Conservation (phyloP, 1,139 yeast species). For the Yamadazyma siamensis region DNA sequence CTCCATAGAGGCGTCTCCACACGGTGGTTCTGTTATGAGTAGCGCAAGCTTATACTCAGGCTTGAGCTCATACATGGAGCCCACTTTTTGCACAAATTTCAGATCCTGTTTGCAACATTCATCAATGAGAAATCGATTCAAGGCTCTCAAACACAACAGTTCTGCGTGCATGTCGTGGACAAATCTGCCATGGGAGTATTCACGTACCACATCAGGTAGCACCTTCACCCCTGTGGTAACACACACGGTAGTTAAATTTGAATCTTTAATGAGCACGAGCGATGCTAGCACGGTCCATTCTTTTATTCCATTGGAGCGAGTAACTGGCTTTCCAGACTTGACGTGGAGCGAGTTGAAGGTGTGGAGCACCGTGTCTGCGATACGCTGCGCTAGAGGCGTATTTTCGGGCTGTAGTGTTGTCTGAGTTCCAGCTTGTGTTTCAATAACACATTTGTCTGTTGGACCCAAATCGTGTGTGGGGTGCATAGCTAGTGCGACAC, state of each 20-base stretch:
- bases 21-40: constrained; percentile 79
- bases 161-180: constrained; percentile 93
- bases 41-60: constrained; percentile 46
- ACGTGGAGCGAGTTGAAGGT: constrained; percentile 7
- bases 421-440: too few relatives aligned
- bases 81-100: constrained; percentile 8
- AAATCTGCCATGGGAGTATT: constrained; percentile 51
- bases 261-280: constrained; percentile 46
- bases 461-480: too few relatives aligned
- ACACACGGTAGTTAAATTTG: constrained; percentile 36
- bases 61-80: constrained; percentile 24
- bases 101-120: constrained; percentile 17
- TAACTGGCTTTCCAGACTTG: constrained; percentile 13
- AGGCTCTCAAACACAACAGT: constrained; percentile 63
- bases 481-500: too few relatives aligned
- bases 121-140: constrained; percentile 47
- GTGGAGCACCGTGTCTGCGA: constrained; percentile 9
- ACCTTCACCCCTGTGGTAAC: constrained; percentile 85
- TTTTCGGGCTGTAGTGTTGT: too few relatives aligned
- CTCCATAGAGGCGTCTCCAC: constrained; percentile 84
- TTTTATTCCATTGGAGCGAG: constrained; percentile 15
- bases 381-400: constrained; percentile 7
- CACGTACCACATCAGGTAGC: constrained; percentile 48
- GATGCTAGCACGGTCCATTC: constrained; percentile 91
- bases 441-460: too few relatives aligned